Base-by-base conservation (phyloP, 352 stramenopile genomes). In the Aphanomyces invadans region DNA sequence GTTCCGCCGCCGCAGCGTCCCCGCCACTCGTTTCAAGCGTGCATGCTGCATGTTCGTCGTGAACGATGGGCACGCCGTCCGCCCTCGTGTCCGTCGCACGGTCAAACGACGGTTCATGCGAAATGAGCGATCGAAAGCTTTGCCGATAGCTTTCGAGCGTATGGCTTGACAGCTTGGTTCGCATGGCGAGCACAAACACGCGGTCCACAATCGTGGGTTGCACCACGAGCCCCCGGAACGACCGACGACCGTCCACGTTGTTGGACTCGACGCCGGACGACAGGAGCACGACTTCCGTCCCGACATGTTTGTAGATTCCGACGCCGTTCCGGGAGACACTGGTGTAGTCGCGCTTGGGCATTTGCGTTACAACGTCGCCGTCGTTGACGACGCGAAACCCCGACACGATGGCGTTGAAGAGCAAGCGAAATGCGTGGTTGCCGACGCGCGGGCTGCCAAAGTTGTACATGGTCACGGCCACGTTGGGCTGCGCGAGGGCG, bases 371-470 rank as follows among this genome's bases (percentile, higher is more conserved):
- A 0, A 74, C 21, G 51, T 76, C 71, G 25, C 69, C 69, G 56
- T 76, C 69, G 17, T 70, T 69, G 26, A 70, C 66, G 15, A 75
- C 62, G 15, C 71, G 69, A 36, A 61, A 76, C 0, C 33, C 48
- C 2, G n/a, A 23, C 7, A 74, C 62, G 11, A 15, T 45, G 9
- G 33, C 23, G 42, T 76, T 57, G 55, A 69, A 75, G 0, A 62
- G 31, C 33, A 49, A 10, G 9, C 25, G 28, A 42, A 78, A 78
- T 15, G 48, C 21, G 28, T 46, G 26, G 60, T 79, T 79, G 23
- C 73, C 73, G 1, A 79, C 69, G 49, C 73, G 71, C 10, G 73
- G 73, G 17, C 44, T 69, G 12, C 73, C 73, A 52, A 77, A 78
- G 44, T 76, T 78, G 52, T 76, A 76, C 71, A 78, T 70, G 23